These are phyloP conservation scores for Wallacemonas collosoma DNA, from an alignment of 208 protist genomes.

Conservation along the genomic window DNA sequence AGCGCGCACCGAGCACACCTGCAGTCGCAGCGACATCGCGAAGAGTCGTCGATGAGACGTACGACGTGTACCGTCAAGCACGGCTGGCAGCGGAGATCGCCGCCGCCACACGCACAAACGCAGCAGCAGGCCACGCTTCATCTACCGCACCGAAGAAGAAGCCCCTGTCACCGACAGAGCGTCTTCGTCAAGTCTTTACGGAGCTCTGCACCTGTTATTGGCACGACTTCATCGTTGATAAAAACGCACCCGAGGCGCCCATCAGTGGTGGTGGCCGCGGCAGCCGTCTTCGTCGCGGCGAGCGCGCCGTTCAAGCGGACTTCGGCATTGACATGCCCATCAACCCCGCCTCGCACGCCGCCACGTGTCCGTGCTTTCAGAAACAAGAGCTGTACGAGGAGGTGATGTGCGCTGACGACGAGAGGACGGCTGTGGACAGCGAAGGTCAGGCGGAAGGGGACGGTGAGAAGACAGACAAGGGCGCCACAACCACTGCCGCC, in stretches of 20 bases:
- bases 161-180: constrained; percentile 9
- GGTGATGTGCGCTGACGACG: not conserved
- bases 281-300: no score
- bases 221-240: constrained; percentile 25
- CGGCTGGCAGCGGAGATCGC: not conserved
- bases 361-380: constrained; percentile 52
- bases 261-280: no score
- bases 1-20: no score
- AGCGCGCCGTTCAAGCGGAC: no score
- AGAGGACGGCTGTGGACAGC: not conserved
- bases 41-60: not conserved
- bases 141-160: not conserved
- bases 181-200: constrained; percentile 29
- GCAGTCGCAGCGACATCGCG: no score
- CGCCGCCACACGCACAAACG: not conserved
- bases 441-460: not conserved
- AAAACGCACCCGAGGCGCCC: not conserved
- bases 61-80: constrained; percentile 7
- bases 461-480: not conserved
- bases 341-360: constrained; percentile 70
- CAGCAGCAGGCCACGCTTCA: not conserved
- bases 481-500: no score
- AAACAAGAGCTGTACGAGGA: constrained; percentile 37
- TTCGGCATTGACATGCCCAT: constrained; percentile 56
- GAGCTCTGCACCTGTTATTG: constrained; percentile 48